These are phyloP conservation scores for Diaporthe batatas DNA, from an alignment of 2,329 filamentous ascomycete genomes.

Conservation along the genomic window DNA sequence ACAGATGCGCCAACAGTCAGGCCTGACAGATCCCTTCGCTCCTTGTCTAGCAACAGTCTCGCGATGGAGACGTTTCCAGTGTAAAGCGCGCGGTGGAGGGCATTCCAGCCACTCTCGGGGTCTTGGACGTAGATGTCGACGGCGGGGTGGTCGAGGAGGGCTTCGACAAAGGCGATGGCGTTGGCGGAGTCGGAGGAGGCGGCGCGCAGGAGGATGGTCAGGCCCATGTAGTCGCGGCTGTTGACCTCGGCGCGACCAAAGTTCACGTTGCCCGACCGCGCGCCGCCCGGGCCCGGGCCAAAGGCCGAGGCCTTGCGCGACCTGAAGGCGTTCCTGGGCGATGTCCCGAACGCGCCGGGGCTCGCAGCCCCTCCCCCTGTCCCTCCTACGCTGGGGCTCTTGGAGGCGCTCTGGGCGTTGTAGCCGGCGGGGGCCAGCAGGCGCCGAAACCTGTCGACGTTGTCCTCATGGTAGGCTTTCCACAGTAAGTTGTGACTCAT, in stretches of 20 bases:
- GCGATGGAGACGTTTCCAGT: constrained; percentile 90
- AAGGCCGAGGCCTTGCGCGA: constrained; percentile 66
- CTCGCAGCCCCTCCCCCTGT: constrained; percentile 50
- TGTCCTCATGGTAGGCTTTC: constrained; percentile 97
- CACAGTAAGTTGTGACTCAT: constrained; percentile 92
- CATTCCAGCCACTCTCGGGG: constrained; percentile 94
- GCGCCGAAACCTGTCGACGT: constrained; percentile 94
- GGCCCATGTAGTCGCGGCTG: constrained; percentile 82
- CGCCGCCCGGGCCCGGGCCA: constrained; percentile 57
- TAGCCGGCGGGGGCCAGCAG: constrained; percentile 81
- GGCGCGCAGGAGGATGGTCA: constrained; percentile 87
- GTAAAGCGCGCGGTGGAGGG: constrained; percentile 91
- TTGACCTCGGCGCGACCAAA: constrained; percentile 80
- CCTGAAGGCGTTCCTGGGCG: constrained; percentile 64
- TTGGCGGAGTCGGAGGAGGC: constrained; percentile 80
- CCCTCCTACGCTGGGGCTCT: constrained; percentile 63
- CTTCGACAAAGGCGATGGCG: constrained; percentile 80
- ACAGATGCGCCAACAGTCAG: constrained; percentile 70
- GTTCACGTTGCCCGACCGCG: constrained; percentile 59
- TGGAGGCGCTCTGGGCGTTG: constrained; percentile 66
- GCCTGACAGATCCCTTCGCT: constrained; percentile 73
- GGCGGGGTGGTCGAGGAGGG: constrained; percentile 84
- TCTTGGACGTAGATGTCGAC: constrained; percentile 91
- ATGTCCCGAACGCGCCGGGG: constrained; percentile 58
- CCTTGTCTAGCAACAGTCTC: constrained; percentile 82